Evolutionary conservation across 495 filamentous ascomycete genomes (phyloP), one percentile per base, ranked within the genome.

Genomic region (Xylaria scruposa): DNA sequence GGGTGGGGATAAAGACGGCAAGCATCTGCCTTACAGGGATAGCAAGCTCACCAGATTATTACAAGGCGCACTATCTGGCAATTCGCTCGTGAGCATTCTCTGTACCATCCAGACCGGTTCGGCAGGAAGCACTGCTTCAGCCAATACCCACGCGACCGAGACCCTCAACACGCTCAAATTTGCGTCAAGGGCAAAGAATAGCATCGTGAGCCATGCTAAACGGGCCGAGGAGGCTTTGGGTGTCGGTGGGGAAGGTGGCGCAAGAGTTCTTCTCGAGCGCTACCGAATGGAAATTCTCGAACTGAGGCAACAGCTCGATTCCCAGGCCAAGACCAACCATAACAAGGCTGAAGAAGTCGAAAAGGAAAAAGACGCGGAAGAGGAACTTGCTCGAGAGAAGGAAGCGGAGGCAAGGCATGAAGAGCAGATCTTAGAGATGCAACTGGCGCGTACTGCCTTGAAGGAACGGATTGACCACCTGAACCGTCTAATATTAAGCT

Each of bases 401-500:
- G 91, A 96, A 80, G 91, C 92, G 36, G 90, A 93, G 76, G 86
- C 90, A 66, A 91, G 96, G 40, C 97, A 98, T 76, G 94, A 97
- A 75, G 96, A 99, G 78, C 96, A 99, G 79, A 94, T 99, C 86
- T 85, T 98, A 56, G 96, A 98, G 79, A 99, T 99, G 90, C 96
- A 99, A 79, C 87, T 99, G 36, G 96, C 96, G 17, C 89, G 97
- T 33, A 99, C 95, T 2, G 97, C 97, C 6, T 82, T 99, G 62
- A 98, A 99, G 76, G 95, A 98, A 81, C 91, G 96, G 36, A 99
- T 99, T 73, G 95, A 98, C 81, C 96, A 99, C 83, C 88, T 99
- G 7, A 99, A 98, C 80, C 92, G 96, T 26, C 87, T 99, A 13
- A 98, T 99, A 73, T 84, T 99, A 36, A 95, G 92, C 77, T 98